A percentile compares a stretch with the other conserved stretches of the same genome.
Conservation (phyloP, 305 asterid species). For the Fraxinus nigra region DNA sequence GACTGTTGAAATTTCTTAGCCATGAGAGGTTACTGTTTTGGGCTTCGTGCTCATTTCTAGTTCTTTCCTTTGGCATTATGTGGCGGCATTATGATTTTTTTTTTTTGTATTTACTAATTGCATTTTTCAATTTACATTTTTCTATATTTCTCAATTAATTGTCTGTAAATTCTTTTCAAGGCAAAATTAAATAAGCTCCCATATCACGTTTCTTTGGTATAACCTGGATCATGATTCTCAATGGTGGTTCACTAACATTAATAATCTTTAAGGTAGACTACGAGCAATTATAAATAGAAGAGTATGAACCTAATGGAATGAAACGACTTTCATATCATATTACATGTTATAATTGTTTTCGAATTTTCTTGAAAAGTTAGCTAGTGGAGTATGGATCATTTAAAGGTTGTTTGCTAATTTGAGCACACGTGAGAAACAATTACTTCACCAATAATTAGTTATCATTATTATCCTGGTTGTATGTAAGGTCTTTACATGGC, state of each 20-base stretch:
- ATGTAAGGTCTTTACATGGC: not conserved
- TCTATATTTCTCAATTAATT: not conserved
- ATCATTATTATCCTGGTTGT: not conserved
- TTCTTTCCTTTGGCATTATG: not conserved
- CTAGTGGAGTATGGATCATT: not conserved
- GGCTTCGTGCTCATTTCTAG: not conserved
- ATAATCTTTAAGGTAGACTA: not conserved
- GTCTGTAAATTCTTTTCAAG: not conserved
- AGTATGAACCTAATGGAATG: not conserved
- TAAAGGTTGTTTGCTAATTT: not conserved
- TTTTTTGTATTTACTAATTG: not conserved
- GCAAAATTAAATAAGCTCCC: not conserved
- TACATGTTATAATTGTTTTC: not conserved
- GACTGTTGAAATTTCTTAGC: not conserved
- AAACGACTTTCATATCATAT: not conserved
- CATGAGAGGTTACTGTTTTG: not conserved
- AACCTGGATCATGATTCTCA: not conserved
- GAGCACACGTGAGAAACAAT: not conserved
- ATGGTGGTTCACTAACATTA: not conserved
- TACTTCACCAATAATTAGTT: not conserved
- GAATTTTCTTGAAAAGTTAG: not conserved
- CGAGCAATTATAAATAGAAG: not conserved
- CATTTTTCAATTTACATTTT: not conserved
- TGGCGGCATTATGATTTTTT: not conserved
- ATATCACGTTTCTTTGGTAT: not conserved